phyloP scores from a whole-genome alignment of 148 eudicot species.

The Suaeda aralocaspica region DNA sequence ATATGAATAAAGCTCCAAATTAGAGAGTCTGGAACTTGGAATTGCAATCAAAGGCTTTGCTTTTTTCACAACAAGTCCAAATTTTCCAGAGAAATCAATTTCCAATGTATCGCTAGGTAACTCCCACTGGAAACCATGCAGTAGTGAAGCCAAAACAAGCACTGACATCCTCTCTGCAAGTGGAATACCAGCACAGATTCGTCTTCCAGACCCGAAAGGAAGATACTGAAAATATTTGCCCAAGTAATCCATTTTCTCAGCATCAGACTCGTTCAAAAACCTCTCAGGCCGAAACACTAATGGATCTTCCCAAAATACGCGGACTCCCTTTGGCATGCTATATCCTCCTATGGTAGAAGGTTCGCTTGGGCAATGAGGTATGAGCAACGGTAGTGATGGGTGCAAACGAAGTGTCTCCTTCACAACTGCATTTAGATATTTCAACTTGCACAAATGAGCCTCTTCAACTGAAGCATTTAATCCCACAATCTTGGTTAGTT shows the following conservation, averaged over 20 bases:
- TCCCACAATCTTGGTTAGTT: slow-evolving; percentile 30
- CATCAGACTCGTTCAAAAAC: slow-evolving; percentile 17
- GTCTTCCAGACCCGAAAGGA: slow-evolving; percentile 46
- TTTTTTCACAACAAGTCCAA: slow-evolving; percentile 39
- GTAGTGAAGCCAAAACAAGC: slow-evolving; percentile 31
- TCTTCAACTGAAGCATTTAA: slow-evolving; percentile 33
- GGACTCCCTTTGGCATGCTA: slow-evolving; percentile 25
- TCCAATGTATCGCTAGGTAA: slow-evolving; percentile 22
- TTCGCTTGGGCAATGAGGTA: slow-evolving; percentile 29
- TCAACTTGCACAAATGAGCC: slow-evolving; percentile 22
- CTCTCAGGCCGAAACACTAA: slow-evolving; percentile 33
- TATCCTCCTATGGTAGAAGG: slow-evolving; percentile 33
- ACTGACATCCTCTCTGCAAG: slow-evolving; percentile 35
- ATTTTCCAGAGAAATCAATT: slow-evolving; percentile 33
- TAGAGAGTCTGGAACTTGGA: slow-evolving; percentile 24
- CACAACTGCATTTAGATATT: slow-evolving; percentile 35
- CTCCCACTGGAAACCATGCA: slow-evolving; percentile 41
- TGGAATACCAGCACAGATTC: slow-evolving; percentile 38
- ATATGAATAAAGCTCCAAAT: slow-evolving; percentile 13
- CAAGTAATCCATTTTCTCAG: slow-evolving; percentile 18
- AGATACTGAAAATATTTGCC: slow-evolving; percentile 37
- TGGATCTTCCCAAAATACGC: slow-evolving; percentile 28
- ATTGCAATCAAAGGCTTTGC: slow-evolving; percentile 25
- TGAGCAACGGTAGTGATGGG: slow-evolving; percentile 24
- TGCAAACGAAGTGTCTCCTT: slow-evolving; percentile 43